Evolutionary conservation across 2,329 filamentous ascomycete species (phyloP), one percentile per base, ranked within the genome.

Genomic region (Hypocrella siamensis): DNA sequence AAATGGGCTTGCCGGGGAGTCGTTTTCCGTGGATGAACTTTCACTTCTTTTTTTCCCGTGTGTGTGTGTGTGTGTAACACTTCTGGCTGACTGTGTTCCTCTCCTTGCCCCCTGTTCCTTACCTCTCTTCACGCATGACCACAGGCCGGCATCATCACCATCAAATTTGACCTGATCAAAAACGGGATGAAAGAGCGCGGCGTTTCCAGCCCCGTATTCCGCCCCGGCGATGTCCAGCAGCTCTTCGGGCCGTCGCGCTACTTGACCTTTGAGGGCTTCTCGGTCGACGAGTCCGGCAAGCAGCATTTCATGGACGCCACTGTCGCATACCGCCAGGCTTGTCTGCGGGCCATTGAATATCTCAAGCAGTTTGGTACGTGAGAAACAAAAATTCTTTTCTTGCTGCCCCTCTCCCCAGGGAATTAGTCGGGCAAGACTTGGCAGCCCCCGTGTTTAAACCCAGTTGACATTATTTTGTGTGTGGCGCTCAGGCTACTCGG

Each of bases 101-200:
- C n/a, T n/a, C n/a, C n/a, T n/a, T n/a, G n/a, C n/a, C n/a, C n/a
- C n/a, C n/a, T n/a, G n/a, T n/a, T n/a, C n/a, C n/a, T n/a, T n/a
- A n/a, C n/a, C n/a, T n/a, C n/a, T n/a, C n/a, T n/a, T n/a, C n/a
- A n/a, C n/a, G 25, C n/a, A 10, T 11, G 15, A 4, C 3, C 15
- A 2, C 15, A 42, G 40, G 83, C 85, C 0, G 85, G 85, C 4
- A 63, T 83, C 27, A 93, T 93, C 43, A 93, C 85, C 3, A 70
- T 93, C 54, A 93, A 90, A 46, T 86, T 93, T 61, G 75, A 71
- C 31, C 79, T 93, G 12, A 75, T 93, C 63, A 92, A 90, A 52
- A 67, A 73, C 40, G 86, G 85, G 15, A 67, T 92, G 47, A 64
- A 63, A 28, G 68, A 83, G 21, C 57, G 93, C 32, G 77, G 67